phyloP scores from a whole-genome alignment of 164 flowering plant species.

The Chimonanthus praecox region DNA sequence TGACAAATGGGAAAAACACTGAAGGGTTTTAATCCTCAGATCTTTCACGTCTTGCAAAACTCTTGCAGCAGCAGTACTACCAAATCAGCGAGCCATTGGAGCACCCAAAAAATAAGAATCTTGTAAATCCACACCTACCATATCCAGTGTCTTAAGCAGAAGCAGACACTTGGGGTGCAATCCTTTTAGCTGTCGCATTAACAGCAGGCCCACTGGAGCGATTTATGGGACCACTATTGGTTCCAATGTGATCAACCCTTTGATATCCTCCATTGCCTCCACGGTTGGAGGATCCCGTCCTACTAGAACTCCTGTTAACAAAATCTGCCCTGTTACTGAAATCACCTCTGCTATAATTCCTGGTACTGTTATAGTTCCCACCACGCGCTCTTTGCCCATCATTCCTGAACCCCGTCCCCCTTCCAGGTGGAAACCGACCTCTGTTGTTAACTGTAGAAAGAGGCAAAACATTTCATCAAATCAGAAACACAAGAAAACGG shows the following conservation, averaged over 20 bases:
- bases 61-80: too few species aligned
- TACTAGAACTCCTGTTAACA: conserved; percentile 25
- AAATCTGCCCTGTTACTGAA: conserved; percentile 32
- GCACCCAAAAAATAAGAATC: background rate
- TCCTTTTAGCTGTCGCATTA: conserved; percentile 25
- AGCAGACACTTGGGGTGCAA: conserved; percentile 36
- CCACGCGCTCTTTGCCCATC: conserved; percentile 60
- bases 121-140: background rate
- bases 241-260: conserved; percentile 23
- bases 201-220: conserved; percentile 27
- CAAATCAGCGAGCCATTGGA: background rate
- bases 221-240: conserved; percentile 27
- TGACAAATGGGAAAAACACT: too few species aligned
- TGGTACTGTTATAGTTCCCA: conserved; percentile 28
- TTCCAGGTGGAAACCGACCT: conserved; percentile 34
- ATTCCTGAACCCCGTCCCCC: conserved; percentile 40
- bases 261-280: conserved; percentile 41
- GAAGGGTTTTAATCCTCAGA: too few species aligned
- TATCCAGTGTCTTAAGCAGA: conserved; percentile 27
- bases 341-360: conserved; percentile 38
- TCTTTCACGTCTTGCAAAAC: too few species aligned
- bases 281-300: conserved; percentile 39
- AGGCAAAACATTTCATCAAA: background rate
- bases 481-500: background rate
- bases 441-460: conserved; percentile 35